Percentiles rank a stretch among this genome's conserved stretches.
Conservation (phyloP, 2,329 filamentous ascomycete genomes). For the Ascochyta viciae-villosae region DNA sequence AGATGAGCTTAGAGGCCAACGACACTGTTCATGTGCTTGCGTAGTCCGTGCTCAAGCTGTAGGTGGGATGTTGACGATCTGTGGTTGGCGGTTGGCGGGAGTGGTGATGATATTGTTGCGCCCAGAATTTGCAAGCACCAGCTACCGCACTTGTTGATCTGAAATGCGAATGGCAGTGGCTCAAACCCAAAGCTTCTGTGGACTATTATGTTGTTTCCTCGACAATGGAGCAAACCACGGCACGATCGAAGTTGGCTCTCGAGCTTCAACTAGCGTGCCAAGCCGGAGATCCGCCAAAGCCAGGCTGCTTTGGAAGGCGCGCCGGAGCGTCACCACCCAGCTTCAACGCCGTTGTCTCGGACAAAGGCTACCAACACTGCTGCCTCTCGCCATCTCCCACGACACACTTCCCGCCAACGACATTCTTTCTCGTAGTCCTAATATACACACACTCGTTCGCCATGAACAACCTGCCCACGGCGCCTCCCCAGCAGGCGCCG, state of each 20-base stretch:
- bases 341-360: constrained; percentile 13
- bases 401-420: background rate
- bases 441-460: constrained; percentile 13
- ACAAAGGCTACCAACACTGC: constrained; percentile 6
- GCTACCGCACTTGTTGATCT: background rate
- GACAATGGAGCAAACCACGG: background rate
- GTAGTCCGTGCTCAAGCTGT: constrained; percentile 12
- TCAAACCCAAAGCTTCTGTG: background rate
- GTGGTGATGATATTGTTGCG: background rate
- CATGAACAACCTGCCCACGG: constrained; percentile 30
- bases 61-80: background rate
- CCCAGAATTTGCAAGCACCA: background rate
- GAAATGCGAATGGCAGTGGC: background rate
- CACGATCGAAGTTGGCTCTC: background rate
- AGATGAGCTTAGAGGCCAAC: background rate
- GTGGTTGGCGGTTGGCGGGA: background rate
- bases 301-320: constrained; percentile 10
- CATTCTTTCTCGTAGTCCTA: constrained; percentile 13
- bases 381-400: constrained; percentile 10
- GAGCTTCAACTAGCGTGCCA: background rate
- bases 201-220: background rate
- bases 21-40: background rate
- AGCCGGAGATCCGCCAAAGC: constrained; percentile 11
- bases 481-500: constrained; percentile 29
- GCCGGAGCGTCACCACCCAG: constrained; percentile 14